These are phyloP conservation scores for Globisporangium splendens DNA, from an alignment of 352 stramenopile species.

Conservation along the genomic window DNA sequence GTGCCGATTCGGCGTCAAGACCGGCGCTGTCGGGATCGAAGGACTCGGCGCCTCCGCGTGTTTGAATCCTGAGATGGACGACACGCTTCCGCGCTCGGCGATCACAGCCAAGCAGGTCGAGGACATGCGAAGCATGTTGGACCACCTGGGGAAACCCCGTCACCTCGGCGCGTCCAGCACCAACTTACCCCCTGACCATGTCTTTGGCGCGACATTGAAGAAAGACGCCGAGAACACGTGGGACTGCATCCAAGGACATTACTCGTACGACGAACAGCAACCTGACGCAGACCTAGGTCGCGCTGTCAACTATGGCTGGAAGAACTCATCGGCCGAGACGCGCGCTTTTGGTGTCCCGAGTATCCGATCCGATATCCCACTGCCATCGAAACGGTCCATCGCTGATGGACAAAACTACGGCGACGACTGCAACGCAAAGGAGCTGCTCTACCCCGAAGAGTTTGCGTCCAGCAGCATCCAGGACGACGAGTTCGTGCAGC, in stretches of 20 bases:
- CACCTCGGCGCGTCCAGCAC: conserved; percentile 46
- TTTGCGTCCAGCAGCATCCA: conserved; percentile 77
- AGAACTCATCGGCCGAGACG: conserved; percentile 60
- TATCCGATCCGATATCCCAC: conserved; percentile 82
- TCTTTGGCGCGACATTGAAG: conserved; percentile 54
- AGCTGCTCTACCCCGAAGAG: conserved; percentile 82
- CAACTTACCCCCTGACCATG: conserved; percentile 41
- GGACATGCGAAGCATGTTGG: conserved; percentile 65
- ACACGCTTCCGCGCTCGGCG: conserved; percentile 29
- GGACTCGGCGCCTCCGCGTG: conserved; percentile 46
- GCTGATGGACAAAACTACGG: conserved; percentile 90
- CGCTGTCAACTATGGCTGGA: conserved; percentile 82
- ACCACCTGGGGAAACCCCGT: conserved; percentile 69
- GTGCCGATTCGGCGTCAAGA: conserved; percentile 70
- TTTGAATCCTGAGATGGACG: conserved; percentile 74
- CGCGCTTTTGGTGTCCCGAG: conserved; percentile 80
- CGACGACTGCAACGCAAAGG: conserved; percentile 74
- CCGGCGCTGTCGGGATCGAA: conserved; percentile 32
- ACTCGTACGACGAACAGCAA: conserved; percentile 76
- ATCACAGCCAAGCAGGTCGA: conserved; percentile 69
- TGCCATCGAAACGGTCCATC: conserved; percentile 69
- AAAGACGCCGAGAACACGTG: conserved; percentile 56
- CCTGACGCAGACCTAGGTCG: conserved; percentile 80
- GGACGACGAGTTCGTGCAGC: conserved; percentile 82
- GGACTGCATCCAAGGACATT: conserved; percentile 81